Conservation (phyloP, 176 grass and related monocot species). For the Bromus sterilis region DNA sequence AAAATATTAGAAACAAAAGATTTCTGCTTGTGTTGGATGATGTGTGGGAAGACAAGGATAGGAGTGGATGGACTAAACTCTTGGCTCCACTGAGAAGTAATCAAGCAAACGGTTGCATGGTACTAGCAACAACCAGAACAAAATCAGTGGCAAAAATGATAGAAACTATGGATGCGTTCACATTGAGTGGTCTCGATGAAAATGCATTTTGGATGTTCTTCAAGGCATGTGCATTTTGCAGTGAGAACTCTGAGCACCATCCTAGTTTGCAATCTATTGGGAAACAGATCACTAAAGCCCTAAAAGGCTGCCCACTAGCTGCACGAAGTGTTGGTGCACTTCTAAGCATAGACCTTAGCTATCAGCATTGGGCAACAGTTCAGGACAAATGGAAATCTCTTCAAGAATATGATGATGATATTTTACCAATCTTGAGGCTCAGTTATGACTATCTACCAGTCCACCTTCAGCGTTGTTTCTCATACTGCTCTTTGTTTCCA, state of each 20-base stretch:
- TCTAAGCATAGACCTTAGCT: not conserved
- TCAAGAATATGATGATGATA: not conserved
- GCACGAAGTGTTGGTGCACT: conserved; percentile 5
- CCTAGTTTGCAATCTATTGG: not conserved
- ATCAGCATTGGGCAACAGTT: not conserved
- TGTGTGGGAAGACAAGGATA: not conserved
- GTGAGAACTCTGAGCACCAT: not conserved
- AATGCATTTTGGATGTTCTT: conserved; percentile 30
- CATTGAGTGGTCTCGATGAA: conserved; percentile 13
- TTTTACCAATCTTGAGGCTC: not conserved
- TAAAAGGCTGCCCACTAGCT: conserved; percentile 9
- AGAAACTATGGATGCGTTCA: not conserved
- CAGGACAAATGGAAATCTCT: not conserved
- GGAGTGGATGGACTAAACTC: not conserved
- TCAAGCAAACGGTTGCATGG: not conserved
- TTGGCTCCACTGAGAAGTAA: not conserved
- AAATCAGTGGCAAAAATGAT: conserved; percentile 17
- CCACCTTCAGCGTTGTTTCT: conserved; percentile 9
- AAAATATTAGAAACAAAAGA: not conserved
- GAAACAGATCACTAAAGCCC: not conserved
- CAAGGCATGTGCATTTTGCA: conserved; percentile 31
- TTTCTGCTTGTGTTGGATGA: conserved; percentile 22
- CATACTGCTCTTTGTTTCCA: conserved; percentile 10
- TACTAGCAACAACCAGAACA: conserved; percentile 25
- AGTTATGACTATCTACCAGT: conserved; percentile 18